Evolutionary conservation across 2,329 filamentous ascomycete genomes (phyloP), one percentile per base, ranked within the genome.

Genomic region (Colletotrichum coccodes): DNA sequence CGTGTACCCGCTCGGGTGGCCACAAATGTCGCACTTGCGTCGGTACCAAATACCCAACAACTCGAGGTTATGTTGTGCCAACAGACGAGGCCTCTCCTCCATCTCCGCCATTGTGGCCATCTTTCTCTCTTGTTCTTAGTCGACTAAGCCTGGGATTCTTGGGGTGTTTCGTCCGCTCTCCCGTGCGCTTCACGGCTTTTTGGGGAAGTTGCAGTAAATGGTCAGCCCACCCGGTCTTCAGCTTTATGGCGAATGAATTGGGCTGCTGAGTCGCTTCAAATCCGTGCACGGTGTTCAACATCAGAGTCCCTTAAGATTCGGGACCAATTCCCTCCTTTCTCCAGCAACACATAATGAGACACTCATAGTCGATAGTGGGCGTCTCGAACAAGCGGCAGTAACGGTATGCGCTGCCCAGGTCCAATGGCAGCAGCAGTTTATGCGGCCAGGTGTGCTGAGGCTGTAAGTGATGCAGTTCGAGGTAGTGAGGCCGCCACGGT

Each of bases 401-500:
- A n/a, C 44, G 52, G 26, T 34, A 49, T 23, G 58, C 57, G 58
- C 49, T 56, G 49, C 21, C 26, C 40, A 26, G 23, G 28, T 18
- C 42, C 32, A 62, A 63, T 67, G 26, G 21, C 40, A 38, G 18
- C 11, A 42, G 60, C 28, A 32, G 21, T 26, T 49, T 26, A 47
- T 44, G 42, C 34, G n/a, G n/a, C 18, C 38, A 50, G 40, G 63
- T 21, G 21, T 53, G 11, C 46, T 40, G 59, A 53, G 32, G 46
- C 21, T 23, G n/a, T n/a, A 49, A 47, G 58, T 36, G 58, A 50
- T 21, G 50, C 36, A 56, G 6, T 50, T 14, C n/a, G 46, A 28
- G 12, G 18, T 62, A 54, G 34, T 54, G 49, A 47, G 63, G 62
- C 49, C 40, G 50, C 63, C 44, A 63, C 28, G 42, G 36, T 28